Base-by-base conservation (phyloP, 257 asterid species). In the Anisodus tanguticus region DNA sequence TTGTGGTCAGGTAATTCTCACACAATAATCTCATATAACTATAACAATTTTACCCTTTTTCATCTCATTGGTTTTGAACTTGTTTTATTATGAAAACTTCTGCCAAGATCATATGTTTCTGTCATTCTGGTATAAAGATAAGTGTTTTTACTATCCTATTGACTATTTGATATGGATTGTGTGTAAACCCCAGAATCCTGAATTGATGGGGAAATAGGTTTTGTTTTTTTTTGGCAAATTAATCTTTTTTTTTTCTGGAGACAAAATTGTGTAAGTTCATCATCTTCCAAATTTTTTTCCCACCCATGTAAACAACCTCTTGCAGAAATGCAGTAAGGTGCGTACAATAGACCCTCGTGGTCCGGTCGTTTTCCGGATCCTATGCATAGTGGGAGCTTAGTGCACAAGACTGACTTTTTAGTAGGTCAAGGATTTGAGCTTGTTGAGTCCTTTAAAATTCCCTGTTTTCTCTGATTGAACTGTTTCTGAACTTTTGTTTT, bases 1-100 rank as follows among this genome's bases (percentile, higher is more conserved):
- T 47, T 72, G 80, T 47, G 80, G 80, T 4, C 80, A 72, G 80
- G 80, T 72, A 72, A 71, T 71, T 9, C 17, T n/a, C 79, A 51
- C 7, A 31, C 35, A 31, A 31, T 31, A 31, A 31, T 31, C 35
- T 22, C 26, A 22, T 22, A 22, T 22, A 22, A 12, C 8, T 6
- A 7, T 60, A 62, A 17, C 8, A 70, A 70, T 15, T 9, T 39
- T 62, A 63, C 70, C 3, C 16, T 71, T 47, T 45, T 72, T 72
- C 54, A 47, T 45, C 59, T 72, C 59, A 72, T 72, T 47, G 41
- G 39, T 62, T 9, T 3, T 7, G 6, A 62, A 2, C 16, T 10
- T 19, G 39, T 72, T 45, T 17, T 55, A 11, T 70, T 31, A 17
- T 70, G 15, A 17, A 43, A 69, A 43, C 35, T 70, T 41, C 35